Evolutionary conservation across 805 yeast genomes (phyloP).

Genomic region (Cyberlindnera meyerae): DNA sequence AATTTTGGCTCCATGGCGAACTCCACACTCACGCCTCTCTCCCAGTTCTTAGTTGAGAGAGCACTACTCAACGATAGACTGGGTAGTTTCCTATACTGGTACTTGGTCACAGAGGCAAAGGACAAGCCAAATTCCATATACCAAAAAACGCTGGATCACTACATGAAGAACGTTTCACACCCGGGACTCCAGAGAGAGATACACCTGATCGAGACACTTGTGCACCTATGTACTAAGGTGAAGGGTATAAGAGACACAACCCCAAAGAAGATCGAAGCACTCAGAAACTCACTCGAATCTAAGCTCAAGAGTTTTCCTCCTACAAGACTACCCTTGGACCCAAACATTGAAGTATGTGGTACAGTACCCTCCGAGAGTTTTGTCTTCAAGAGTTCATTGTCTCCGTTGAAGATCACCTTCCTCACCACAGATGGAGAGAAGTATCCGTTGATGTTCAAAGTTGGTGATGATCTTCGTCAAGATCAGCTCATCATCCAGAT

Average conservation of each 20-base stretch:
- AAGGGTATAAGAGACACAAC: slow-evolving; percentile 72
- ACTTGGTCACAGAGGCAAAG: slow-evolving; percentile 79
- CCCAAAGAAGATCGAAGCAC: slow-evolving; percentile 63
- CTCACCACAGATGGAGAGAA: slow-evolving; percentile 46
- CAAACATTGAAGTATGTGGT: slow-evolving; percentile 68
- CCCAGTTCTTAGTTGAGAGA: slow-evolving; percentile 69
- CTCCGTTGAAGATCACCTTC: slow-evolving; percentile 82
- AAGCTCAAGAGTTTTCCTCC: slow-evolving; percentile 46
- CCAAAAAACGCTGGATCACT: slow-evolving; percentile 43
- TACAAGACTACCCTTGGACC: slow-evolving; percentile 77
- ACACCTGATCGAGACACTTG: slow-evolving; percentile 59
- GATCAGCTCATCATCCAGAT: slow-evolving; percentile 97
- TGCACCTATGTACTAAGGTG: slow-evolving; percentile 58
- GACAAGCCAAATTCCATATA: slow-evolving; percentile 49
- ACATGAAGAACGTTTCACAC: slow-evolving; percentile 31
- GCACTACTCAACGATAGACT: slow-evolving; percentile 60
- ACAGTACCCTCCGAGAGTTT: slow-evolving; percentile 72
- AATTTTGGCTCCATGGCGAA: slow-evolving; percentile 20
- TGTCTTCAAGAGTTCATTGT: slow-evolving; percentile 86
- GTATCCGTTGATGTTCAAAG: slow-evolving; percentile 87
- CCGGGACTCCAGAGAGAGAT: slow-evolving; percentile 51
- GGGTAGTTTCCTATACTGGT: slow-evolving; percentile 89
- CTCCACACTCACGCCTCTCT: slow-evolving; percentile 50
- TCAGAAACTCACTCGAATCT: slow-evolving; percentile 42
- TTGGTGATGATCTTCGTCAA: slow-evolving; percentile 92